phyloP scores from a whole-genome alignment of 768 basidiomycete genomes.

The Lactarius psammicola region DNA sequence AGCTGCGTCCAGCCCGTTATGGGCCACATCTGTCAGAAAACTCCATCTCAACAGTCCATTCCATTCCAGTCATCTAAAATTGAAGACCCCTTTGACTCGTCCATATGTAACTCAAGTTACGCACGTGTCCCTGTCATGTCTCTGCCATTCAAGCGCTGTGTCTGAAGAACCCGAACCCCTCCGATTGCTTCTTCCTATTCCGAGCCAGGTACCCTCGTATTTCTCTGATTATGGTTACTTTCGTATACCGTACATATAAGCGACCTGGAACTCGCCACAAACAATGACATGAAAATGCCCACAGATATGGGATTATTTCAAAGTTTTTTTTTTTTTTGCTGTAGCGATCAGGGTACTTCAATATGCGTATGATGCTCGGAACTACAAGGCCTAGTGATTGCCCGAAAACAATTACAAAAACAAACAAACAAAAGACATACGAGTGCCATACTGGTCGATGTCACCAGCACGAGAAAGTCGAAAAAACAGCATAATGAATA shows the following conservation, averaged over 20 bases:
- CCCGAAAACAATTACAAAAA: not conserved
- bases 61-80: not conserved
- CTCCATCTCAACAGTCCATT: not conserved
- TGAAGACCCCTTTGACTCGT: not conserved
- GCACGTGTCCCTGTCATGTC: not conserved
- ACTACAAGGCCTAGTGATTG: not conserved
- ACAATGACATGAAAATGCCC: too few relatives aligned
- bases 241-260: too few relatives aligned
- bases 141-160: not conserved
- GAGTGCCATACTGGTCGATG: not conserved
- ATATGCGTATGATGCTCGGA: not conserved
- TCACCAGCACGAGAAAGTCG: not conserved
- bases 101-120: not conserved
- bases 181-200: too few relatives aligned
- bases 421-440: not conserved
- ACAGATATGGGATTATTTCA: not conserved
- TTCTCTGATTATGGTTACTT: not conserved
- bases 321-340: too few relatives aligned
- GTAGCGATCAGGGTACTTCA: not conserved
- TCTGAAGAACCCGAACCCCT: not conserved
- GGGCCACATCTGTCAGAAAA: not conserved
- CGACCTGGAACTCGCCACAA: not conserved
- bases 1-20: not conserved
- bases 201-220: not conserved
- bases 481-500: slow-evolving; percentile 3